Evolutionary conservation across 169 alveolate genomes (phyloP).

Genomic region (Toxoplasma gondii): DNA sequence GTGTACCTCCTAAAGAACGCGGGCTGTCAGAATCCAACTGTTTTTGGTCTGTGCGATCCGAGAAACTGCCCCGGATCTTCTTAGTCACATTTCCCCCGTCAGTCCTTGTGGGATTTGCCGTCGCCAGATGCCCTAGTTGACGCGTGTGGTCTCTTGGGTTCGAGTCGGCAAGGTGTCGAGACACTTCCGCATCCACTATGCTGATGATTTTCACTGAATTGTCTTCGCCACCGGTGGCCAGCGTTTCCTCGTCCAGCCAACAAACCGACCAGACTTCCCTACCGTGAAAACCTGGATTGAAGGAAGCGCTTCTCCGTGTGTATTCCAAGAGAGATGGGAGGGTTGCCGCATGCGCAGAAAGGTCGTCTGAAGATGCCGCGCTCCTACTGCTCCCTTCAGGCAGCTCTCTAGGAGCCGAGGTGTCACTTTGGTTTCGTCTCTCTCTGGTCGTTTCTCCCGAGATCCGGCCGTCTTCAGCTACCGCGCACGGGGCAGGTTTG

Average conservation of each 20-base stretch:
- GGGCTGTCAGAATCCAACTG: no score
- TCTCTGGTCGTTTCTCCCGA: no score
- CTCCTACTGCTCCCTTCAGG: neutral
- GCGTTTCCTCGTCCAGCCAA: conserved; percentile 20
- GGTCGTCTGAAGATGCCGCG: neutral
- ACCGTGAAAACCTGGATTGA: conserved; percentile 42
- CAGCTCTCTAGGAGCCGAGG: neutral
- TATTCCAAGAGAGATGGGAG: neutral
- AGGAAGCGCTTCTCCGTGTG: neutral
- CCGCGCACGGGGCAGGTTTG: no score
- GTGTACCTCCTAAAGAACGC: no score
- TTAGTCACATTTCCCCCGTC: no score
- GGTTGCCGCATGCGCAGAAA: neutral
- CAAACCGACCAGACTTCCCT: neutral
- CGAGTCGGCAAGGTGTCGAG: no score
- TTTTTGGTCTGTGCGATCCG: no score
- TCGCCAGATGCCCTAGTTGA: no score
- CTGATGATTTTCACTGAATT: neutral
- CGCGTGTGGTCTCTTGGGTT: no score
- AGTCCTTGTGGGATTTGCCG: no score
- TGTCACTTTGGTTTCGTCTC: neutral
- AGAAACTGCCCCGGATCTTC: no score
- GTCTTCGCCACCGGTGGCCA: conserved; percentile 43
- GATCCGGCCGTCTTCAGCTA: no score
- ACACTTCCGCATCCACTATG: neutral